phyloP scores from a whole-genome alignment of 495 filamentous ascomycete genomes.

The Penicillium salamii region DNA sequence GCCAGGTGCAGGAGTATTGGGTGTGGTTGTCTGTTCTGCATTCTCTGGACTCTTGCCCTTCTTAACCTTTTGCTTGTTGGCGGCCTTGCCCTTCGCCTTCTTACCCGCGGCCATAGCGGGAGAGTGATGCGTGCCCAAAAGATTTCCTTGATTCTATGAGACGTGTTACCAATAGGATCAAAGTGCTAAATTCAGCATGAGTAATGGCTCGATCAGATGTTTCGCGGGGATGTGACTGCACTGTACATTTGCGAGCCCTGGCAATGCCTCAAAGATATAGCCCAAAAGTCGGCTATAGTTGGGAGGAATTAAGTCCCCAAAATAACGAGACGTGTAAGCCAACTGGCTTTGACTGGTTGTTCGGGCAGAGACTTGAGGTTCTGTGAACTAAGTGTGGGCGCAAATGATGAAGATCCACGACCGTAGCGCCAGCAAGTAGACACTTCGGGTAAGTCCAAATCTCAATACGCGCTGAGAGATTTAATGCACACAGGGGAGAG shows the following conservation, averaged over 20 bases:
- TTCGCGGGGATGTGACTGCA: conserved; percentile 26
- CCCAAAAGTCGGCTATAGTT: conserved; percentile 23
- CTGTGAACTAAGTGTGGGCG: conserved; percentile 24
- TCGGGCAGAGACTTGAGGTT: conserved; percentile 23
- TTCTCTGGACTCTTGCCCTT: conserved; percentile 37
- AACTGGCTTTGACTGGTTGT: conserved; percentile 12
- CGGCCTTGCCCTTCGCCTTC: conserved; percentile 36
- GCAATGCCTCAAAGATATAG: conserved; percentile 37
- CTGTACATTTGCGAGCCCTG: conserved; percentile 37
- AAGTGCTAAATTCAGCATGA: conserved; percentile 22
- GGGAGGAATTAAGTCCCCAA: conserved; percentile 4
- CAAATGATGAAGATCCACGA: conserved; percentile 39
- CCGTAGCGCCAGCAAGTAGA: conserved; percentile 20
- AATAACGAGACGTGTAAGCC: conserved; percentile 12
- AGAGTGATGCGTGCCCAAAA: conserved; percentile 37
- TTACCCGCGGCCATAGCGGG: conserved; percentile 35
- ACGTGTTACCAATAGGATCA: conserved; percentile 47
- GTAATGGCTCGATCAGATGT: conserved; percentile 32
- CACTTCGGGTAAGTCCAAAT: conserved; percentile 25
- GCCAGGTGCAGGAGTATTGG: conserved; percentile 24
- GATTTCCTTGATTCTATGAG: conserved; percentile 14
- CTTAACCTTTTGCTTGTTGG: conserved; percentile 40
- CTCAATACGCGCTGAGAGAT: conserved; percentile 22
- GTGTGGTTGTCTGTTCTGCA: conserved; percentile 31
- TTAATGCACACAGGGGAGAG: conserved; percentile 1